Evolutionary conservation across 2,329 filamentous ascomycete genomes (phyloP).

Genomic region (Aureobasidium vineae): DNA sequence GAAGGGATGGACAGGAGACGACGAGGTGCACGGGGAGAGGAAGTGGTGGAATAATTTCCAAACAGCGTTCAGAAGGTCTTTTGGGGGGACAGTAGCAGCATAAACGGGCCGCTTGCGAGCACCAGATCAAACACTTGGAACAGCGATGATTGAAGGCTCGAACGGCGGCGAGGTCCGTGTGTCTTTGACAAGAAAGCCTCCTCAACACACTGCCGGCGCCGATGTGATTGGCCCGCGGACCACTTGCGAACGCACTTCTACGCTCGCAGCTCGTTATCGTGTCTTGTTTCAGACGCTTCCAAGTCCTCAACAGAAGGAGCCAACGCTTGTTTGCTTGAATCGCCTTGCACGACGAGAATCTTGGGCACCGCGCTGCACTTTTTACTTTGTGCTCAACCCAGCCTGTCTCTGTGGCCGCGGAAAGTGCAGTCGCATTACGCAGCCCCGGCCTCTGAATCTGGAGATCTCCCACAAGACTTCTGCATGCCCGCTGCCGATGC

Average conservation of each 20-base stretch:
- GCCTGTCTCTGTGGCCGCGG: constrained; percentile 6
- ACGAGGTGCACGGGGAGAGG: neutral
- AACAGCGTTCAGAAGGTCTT: constrained; percentile 8
- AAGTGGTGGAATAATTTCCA: constrained; percentile 16
- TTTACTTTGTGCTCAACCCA: neutral
- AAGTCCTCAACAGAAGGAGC: neutral
- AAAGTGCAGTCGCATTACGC: constrained; percentile 1
- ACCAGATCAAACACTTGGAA: constrained; percentile 17
- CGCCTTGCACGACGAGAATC: neutral
- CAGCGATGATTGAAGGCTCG: constrained; percentile 22
- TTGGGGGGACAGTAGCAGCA: constrained; percentile 9
- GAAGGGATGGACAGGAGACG: neutral
- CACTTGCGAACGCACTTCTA: neutral
- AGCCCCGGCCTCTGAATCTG: constrained; percentile 14
- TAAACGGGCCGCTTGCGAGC: constrained; percentile 20
- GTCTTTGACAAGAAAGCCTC: constrained; percentile 13
- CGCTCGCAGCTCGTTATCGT: constrained; percentile 15
- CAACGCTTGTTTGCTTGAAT: constrained; percentile 15
- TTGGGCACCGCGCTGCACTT: neutral
- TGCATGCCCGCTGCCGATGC: constrained; percentile 17
- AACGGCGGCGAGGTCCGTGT: constrained; percentile 23
- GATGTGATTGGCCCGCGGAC: neutral
- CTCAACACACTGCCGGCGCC: constrained; percentile 9
- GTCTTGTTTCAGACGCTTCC: neutral
- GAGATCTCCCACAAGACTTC: constrained; percentile 13